Percentiles rank a stretch among this genome's conserved stretches.
Conservation (phyloP, 2,329 filamentous ascomycete species). For the Calonectria pseudoreteaudii region DNA sequence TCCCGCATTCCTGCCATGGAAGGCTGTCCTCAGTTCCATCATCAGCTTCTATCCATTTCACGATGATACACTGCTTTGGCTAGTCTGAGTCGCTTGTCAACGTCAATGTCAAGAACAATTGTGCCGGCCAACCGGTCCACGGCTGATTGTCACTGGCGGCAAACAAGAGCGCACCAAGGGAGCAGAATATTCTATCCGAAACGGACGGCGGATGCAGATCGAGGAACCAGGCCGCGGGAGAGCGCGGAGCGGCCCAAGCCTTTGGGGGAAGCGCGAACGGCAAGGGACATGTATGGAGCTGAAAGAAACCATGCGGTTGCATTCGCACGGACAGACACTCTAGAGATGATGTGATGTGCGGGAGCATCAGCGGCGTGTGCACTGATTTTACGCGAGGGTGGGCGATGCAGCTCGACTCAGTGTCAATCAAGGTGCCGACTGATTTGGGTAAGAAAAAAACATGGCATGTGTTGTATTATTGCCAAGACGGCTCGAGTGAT, state of each 20-base stretch:
- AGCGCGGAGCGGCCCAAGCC: conserved; percentile 24
- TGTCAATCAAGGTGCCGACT: background rate
- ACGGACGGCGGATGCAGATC: conserved; percentile 7
- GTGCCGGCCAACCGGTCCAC: background rate
- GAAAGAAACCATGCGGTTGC: background rate
- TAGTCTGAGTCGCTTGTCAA: background rate
- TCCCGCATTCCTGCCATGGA: conserved; percentile 9
- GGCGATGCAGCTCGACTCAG: background rate
- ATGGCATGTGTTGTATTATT: background rate
- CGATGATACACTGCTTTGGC: background rate
- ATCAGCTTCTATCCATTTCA: background rate
- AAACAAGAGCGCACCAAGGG: background rate
- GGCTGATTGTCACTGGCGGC: background rate
- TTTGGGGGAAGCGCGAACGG: background rate
- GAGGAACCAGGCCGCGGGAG: background rate
- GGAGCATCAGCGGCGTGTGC: background rate
- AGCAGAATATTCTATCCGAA: background rate
- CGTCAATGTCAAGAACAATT: background rate
- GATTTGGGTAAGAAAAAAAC: background rate
- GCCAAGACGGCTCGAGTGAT: conserved; percentile 10
- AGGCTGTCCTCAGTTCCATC: background rate
- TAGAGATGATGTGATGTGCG: conserved; percentile 11
- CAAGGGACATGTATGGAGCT: background rate
- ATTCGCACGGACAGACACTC: background rate
- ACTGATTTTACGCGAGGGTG: background rate